These are phyloP conservation scores for Auricularia cornea DNA, from an alignment of 768 basidiomycete species.

Conservation along the genomic window DNA sequence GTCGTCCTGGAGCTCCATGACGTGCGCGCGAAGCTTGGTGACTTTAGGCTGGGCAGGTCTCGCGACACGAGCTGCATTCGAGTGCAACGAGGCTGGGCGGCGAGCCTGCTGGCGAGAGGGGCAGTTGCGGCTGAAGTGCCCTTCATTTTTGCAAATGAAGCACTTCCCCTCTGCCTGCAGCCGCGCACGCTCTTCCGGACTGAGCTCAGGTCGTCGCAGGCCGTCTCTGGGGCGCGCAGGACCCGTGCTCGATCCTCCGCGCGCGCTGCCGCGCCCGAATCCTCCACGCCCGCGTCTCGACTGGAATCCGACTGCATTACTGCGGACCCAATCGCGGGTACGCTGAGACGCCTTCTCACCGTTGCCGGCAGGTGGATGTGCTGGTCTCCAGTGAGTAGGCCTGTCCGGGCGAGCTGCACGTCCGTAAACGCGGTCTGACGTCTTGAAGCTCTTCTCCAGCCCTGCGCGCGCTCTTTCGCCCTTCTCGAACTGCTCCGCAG, in stretches of 20 bases:
- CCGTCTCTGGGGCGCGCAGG: no score
- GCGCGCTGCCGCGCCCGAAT: not conserved
- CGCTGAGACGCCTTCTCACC: no score
- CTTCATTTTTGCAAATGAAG: conserved; percentile 20
- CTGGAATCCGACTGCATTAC: no score
- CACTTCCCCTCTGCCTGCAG: conserved; percentile 15
- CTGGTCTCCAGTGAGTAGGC: not conserved
- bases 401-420: not conserved
- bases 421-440: not conserved
- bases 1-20: no score
- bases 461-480: conserved; percentile 10
- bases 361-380: not conserved
- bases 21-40: no score
- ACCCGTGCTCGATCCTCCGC: not conserved
- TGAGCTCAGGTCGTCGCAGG: not conserved
- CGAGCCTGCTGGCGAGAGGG: conserved; percentile 15
- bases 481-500: conserved; percentile 27
- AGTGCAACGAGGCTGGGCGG: not conserved
- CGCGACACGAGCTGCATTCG: not conserved
- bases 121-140: conserved; percentile 25
- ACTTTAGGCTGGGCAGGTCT: not conserved
- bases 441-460: not conserved
- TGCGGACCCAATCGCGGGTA: no score
- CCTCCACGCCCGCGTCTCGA: no score
- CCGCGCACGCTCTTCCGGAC: not conserved